Base-by-base conservation (phyloP, 1,284 basidiomycete species). In the Fomitopsis betulina region DNA sequence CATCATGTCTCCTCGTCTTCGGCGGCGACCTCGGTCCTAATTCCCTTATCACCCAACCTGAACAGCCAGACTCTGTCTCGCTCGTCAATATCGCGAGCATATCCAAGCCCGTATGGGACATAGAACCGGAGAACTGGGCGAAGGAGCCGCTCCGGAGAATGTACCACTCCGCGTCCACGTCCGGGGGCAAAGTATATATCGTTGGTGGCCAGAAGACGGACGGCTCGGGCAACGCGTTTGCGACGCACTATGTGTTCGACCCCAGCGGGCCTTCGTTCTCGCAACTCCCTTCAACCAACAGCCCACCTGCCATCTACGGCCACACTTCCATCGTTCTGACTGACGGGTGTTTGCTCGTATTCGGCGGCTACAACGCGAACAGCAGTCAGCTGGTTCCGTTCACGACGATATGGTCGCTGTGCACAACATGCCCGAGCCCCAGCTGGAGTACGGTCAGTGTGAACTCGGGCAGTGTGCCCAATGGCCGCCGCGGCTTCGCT, bases 141-240 rank as follows among this genome's bases (percentile, higher is more conserved):
- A 71, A 70, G 52, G 81, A 94, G 68, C 92, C 93, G 2, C 76
- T 79, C 56, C 80, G 92, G 37, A 82, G 91, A 39, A 85, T 91
- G 30, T 83, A 86, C 65, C 91, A 94, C 67, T 79, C 87, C 5
- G 75, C 87, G 2, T 76, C 80, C 1, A 79, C 82, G 7, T 63
- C 75, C 0, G 65, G 67, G 6, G 80, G 77, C 5, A 70, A 74
- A 67, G 76, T 89, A 5, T 88, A 80, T 70, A 77, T 94, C 30
- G 79, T 90, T 43, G 93, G 93, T 2, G 93, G 93, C 4, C 80
- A 87, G 72, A 85, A 80, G 63, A 82, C 84, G 10, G 92, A 94
- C 69, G 89, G 84, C n/a, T 94, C 91, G 9, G 76, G 76, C 5
- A 74, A 74, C 49, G 80, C 77, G 0, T 86, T 87, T 65, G 75